These are phyloP conservation scores for Durotheca rogersii DNA, from an alignment of 495 filamentous ascomycete genomes.

Conservation along the genomic window DNA sequence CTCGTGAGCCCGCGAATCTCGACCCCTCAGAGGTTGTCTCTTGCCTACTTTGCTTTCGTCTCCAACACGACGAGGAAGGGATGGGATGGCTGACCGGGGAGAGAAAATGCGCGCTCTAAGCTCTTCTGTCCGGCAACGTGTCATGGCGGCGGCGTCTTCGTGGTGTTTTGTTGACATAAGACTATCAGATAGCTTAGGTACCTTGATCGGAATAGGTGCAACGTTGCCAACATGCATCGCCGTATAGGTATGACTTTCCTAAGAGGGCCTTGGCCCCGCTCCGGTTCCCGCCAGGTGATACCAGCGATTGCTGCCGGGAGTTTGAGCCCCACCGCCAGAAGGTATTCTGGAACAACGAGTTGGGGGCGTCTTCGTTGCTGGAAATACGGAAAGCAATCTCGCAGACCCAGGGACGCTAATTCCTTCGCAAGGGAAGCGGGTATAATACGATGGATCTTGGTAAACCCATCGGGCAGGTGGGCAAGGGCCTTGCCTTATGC, in stretches of 20 bases:
- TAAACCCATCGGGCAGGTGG: constrained; percentile 9
- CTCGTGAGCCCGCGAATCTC: constrained; percentile 15
- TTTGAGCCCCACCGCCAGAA: neutral
- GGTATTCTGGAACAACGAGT: neutral
- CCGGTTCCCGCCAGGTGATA: too few species aligned
- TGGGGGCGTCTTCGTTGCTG: neutral
- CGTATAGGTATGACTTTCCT: neutral
- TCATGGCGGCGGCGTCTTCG: constrained; percentile 3
- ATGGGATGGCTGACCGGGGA: neutral
- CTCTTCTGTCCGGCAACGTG: too few species aligned
- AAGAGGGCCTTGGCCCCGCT: too few species aligned
- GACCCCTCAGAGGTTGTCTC: neutral
- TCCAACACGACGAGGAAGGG: constrained; percentile 7
- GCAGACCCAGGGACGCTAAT: neutral
- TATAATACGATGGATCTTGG: constrained; percentile 6
- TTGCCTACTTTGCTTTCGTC: too few species aligned
- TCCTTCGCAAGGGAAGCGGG: neutral
- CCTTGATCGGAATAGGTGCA: too few species aligned
- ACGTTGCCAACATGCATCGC: constrained; percentile 11
- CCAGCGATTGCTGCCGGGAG: too few species aligned
- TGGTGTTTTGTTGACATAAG: neutral
- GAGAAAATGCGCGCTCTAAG: too few species aligned
- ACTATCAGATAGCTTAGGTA: too few species aligned
- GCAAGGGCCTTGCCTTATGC: constrained; percentile 6
- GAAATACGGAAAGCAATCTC: neutral